Base-by-base conservation (phyloP, 768 basidiomycete genomes). In the Tylopilus sp. region DNA sequence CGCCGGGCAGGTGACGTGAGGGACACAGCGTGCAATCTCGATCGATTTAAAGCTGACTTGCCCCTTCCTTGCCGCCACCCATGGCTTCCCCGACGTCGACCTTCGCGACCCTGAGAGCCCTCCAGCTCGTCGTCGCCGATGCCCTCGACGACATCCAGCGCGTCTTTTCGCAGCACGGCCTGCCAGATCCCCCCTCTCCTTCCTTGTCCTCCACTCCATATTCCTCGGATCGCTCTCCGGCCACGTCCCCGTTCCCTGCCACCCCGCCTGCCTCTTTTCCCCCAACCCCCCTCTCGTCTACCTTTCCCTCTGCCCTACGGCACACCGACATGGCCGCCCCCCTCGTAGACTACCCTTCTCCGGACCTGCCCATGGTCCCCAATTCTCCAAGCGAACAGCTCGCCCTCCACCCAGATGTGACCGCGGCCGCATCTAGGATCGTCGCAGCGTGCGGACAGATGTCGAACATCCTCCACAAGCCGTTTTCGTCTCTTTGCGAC, bases 401-500 rank as follows among this genome's bases (percentile, higher is more conserved):
- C 44, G 81, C 81, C 0, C 68, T 81, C 26, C 79, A 86, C 58
- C 85, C 87, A 7, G 73, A 70, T 13, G 85, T 85, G 6, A 73
- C 78, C 9, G 73, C 75, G 29, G 86, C 87, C 8, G 81, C 84
- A 33, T 80, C 79, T 51, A 77, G 75, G 55, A 84, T 89, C 41
- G 78, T 88, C 30, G 81, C 86, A 29, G 86, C 87, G 1, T 80
- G 83, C 24, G 85, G 83, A 4, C 88, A 89, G 62, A 70, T 90
- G 52, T 72, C 79, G 11, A 80, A 76, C 6, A 83, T 79, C 21
- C 83, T 87, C 19, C 85, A 88, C 61, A 71, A 72, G 6, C 86
- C 87, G 26, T 87, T 89, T 65, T 70, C 86, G 28, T 79, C 80
- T n/a, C 71, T 90, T 9, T 87, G 86, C 60, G 88, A 89, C 64